Percentiles rank a stretch among this genome's conserved stretches.
Evolutionary conservation across 352 stramenopile species (phyloP).

Genomic region (Phytophthora foliorum): DNA sequence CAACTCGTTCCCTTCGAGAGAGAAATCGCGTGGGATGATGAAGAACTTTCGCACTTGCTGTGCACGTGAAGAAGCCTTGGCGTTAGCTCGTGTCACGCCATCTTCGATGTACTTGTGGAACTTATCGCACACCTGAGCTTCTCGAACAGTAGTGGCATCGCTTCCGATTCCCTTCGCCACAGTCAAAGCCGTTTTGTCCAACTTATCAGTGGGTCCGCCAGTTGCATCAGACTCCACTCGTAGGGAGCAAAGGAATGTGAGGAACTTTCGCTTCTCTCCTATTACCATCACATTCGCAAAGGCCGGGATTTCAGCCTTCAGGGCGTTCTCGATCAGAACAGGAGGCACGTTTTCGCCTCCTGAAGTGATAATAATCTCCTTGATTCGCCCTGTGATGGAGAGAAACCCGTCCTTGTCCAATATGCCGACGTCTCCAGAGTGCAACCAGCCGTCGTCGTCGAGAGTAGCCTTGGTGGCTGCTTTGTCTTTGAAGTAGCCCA

Average conservation of each 20-base stretch:
- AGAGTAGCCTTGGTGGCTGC: conserved; percentile 62
- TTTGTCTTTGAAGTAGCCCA: conserved; percentile 79
- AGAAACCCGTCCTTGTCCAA: conserved; percentile 92
- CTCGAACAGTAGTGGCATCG: conserved; percentile 77
- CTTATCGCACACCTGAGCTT: conserved; percentile 73
- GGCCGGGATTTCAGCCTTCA: conserved; percentile 85
- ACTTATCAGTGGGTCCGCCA: conserved; percentile 65
- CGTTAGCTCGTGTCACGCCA: conserved; percentile 72
- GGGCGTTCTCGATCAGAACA: conserved; percentile 87
- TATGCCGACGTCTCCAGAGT: conserved; percentile 91
- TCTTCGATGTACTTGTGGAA: conserved; percentile 84
- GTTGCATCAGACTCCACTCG: conserved; percentile 64
- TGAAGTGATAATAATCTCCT: conserved; percentile 95
- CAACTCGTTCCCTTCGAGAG: conserved; percentile 88
- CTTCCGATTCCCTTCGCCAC: conserved; percentile 71
- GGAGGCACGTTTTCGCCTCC: conserved; percentile 94
- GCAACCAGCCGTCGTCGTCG: conserved; percentile 88
- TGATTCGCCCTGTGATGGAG: conserved; percentile 93
- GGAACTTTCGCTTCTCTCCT: conserved; percentile 92
- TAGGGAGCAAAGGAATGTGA: conserved; percentile 90
- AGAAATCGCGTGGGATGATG: conserved; percentile 87
- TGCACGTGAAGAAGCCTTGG: conserved; percentile 57
- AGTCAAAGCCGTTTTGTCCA: conserved; percentile 79
- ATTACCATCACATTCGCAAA: conserved; percentile 93
- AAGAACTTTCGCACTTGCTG: conserved; percentile 85